A percentile compares a stretch with the other conserved stretches of the same genome.
phyloP scores from a whole-genome alignment of 371 early-diverging fungal species.

The Chytridium lagenaria region DNA sequence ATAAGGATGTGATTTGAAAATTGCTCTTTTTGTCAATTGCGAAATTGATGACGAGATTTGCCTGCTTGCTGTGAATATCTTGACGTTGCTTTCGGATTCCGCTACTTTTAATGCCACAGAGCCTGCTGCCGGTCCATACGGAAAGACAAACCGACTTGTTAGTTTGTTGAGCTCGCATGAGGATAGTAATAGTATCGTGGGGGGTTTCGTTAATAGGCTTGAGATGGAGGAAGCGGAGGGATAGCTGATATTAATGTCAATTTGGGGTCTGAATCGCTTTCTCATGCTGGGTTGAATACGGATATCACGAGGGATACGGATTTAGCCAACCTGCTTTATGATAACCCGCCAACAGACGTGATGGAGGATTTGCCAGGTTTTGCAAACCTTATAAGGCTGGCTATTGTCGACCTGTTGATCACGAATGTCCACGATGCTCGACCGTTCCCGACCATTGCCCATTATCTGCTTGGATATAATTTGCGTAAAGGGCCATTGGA shows the following conservation, averaged over 20 bases:
- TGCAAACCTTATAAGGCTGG: slow-evolving; percentile 66
- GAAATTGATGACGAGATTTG: slow-evolving; percentile 68
- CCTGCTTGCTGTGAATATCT: slow-evolving; percentile 72
- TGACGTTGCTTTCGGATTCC: slow-evolving; percentile 73
- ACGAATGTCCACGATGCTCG: slow-evolving; percentile 59
- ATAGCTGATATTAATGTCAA: slow-evolving; percentile 16
- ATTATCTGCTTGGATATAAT: slow-evolving; percentile 86
- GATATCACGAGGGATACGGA: slow-evolving; percentile 30
- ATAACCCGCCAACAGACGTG: neutral
- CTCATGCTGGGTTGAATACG: slow-evolving; percentile 21
- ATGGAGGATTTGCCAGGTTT: slow-evolving; percentile 4
- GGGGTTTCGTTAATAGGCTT: slow-evolving; percentile 79
- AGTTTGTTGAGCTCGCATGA: slow-evolving; percentile 67
- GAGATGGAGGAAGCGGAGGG: slow-evolving; percentile 63
- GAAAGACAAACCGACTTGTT: slow-evolving; percentile 70
- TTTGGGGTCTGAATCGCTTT: neutral
- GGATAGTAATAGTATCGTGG: slow-evolving; percentile 70
- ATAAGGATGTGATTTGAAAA: slow-evolving; percentile 68
- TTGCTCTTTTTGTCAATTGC: slow-evolving; percentile 70
- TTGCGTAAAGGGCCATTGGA: slow-evolving; percentile 33
- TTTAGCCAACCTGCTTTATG: slow-evolving; percentile 27
- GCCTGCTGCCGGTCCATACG: slow-evolving; percentile 28
- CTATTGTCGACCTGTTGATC: slow-evolving; percentile 73
- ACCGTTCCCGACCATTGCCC: slow-evolving; percentile 75
- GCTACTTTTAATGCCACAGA: slow-evolving; percentile 45